Evolutionary conservation across 371 early-diverging fungal species (phyloP), one percentile per base, ranked within the genome.

Genomic region (Mortierella sp.): DNA sequence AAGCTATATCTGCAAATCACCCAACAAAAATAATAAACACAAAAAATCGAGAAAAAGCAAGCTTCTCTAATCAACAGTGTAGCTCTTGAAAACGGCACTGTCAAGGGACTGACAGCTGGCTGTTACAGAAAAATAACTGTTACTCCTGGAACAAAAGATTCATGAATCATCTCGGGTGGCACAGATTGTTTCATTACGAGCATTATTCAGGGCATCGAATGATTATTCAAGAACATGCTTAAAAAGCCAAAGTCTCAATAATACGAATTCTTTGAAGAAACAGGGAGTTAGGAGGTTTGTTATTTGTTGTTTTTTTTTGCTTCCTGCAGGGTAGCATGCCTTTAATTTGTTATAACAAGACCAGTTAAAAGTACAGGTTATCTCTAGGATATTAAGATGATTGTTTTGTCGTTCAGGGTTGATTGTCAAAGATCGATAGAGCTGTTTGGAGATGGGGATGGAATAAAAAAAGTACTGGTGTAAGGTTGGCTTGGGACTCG

Each of bases 301-400:
- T 43, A 23, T 59, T 64, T n/a, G n/a, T n/a, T n/a, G n/a, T n/a
- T 66, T 28, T 61, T 61, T 61, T 54, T 66, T 72, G 72, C 72
- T 72, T 72, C 72, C 72, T 72, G 72, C 72, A 72, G 72, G 72
- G 66, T 61, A 64, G 51, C 43, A 23, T 35, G 32, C 53, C 23
- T 62, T 72, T 49, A 40, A 59, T 62, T 35, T 58, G 34, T 45
- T 64, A 35, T 56, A 64, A 51, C 53, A 68, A 54, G n/a, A 62
- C 62, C 57, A 54, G 57, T 55, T 72, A 72, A 66, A 72, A 72
- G 49, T 72, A 72, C 72, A 71, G 62, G 66, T 47, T 57, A 43
- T 58, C 53, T 64, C 22, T 61, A 45, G 55, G 47, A 34, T 45
- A 57, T 23, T 32, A 61, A 22, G 51, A 28, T 28, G 47, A 58